Evolutionary conservation across 2,329 filamentous ascomycete species (phyloP), one percentile per base, ranked within the genome.

Genomic region (Claviceps citrina): DNA sequence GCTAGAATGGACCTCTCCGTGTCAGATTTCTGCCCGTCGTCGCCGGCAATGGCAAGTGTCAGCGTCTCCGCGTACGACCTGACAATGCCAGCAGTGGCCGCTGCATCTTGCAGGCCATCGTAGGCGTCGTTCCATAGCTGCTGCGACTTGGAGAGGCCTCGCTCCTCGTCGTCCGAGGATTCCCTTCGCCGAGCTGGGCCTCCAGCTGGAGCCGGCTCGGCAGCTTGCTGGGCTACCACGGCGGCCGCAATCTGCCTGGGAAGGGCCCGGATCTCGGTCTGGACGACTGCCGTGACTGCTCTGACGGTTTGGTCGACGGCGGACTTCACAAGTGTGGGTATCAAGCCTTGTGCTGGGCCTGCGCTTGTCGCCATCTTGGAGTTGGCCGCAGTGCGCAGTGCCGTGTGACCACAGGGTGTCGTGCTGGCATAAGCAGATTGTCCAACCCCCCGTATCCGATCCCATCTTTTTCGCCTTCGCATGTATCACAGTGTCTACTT

Each of bases 111-210:
- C 43, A 44, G 32, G 20, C 32, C 24, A 34, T 44, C 43, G 10
- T 44, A 44, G 10, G 43, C 43, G 13, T 44, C 36, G 33, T 44
- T 40, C 43, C 43, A 44, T 15, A 44, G 33, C 33, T 38, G 36
- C 26, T 44, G 43, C 18, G 43, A 44, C 24, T 42, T 42, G 15
- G 43, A 35, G 15, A 22, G 30, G 4, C 16, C 43, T 32, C 31
- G 30, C 22, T 39, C 30, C 15, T 38, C 40, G 28, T 37, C 36
- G 28, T 32, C 31, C 8, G 32, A 33, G 13, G 35, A 34, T n/a
- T 33, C 32, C 24, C 19, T 28, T 24, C 40, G 33, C 15, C 28
- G 36, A 19, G n/a, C 25, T 30, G 32, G 30, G 7, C 15, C 24
- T 26, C 30, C 42, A 10, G 18, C 24, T 30, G 31, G 31, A 27